Evolutionary conservation across 2,329 filamentous ascomycete species (phyloP).

Genomic region (Colletotrichum lini): DNA sequence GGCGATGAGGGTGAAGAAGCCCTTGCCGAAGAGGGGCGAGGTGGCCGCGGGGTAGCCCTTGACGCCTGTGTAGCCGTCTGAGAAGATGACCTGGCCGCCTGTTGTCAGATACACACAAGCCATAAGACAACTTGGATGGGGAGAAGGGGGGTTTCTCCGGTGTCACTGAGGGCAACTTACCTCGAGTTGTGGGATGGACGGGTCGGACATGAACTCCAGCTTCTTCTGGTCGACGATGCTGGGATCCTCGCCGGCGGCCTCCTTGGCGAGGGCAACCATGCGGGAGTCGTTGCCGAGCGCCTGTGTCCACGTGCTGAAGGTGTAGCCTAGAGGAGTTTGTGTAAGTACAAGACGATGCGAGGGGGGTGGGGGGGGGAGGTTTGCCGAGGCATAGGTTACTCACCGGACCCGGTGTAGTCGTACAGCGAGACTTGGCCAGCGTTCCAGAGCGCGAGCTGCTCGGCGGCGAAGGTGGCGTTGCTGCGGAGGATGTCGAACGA

Average conservation of each 20-base stretch:
- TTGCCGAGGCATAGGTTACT: background rate
- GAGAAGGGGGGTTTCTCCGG: no score
- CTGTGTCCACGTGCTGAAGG: conserved; percentile 59
- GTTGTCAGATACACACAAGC: background rate
- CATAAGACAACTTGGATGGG: no score
- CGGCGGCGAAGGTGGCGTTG: conserved; percentile 53
- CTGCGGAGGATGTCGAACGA: conserved; percentile 51
- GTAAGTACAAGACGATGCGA: background rate
- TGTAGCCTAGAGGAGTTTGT: conserved; percentile 46
- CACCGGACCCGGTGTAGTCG: conserved; percentile 55
- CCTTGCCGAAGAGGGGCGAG: conserved; percentile 49
- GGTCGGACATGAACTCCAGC: conserved; percentile 55
- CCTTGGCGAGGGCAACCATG: conserved; percentile 51
- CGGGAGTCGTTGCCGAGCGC: conserved; percentile 51
- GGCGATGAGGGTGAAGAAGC: conserved; percentile 48
- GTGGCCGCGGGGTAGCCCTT: conserved; percentile 51
- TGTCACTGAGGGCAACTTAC: conserved; percentile 38
- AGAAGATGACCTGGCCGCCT: conserved; percentile 51
- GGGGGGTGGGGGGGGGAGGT: no score
- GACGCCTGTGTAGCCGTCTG: conserved; percentile 60
- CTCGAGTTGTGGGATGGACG: conserved; percentile 57
- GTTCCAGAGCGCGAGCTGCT: conserved; percentile 56
- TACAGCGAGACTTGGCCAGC: conserved; percentile 52
- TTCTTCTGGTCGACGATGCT: conserved; percentile 56
- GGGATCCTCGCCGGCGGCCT: conserved; percentile 47